Evolutionary conservation across 2,329 filamentous ascomycete species (phyloP).

Genomic region (Xylaria multiplex): DNA sequence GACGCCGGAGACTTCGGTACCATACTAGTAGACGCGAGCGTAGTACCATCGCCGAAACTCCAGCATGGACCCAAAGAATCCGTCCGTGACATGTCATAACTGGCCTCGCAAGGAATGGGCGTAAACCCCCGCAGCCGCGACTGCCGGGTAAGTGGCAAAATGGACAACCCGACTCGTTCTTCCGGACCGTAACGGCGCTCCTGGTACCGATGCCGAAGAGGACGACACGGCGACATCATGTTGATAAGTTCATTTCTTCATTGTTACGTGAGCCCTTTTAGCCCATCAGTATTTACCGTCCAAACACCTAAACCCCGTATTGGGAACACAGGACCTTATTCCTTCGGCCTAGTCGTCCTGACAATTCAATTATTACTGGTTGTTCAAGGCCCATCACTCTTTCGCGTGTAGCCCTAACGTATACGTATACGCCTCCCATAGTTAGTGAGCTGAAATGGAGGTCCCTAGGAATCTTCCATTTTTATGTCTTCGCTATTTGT

Average conservation of each 20-base stretch:
- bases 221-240: not conserved
- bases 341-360: not conserved
- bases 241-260: slow-evolving; percentile 16
- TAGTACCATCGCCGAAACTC: not conserved
- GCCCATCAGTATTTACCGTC: not conserved
- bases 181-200: not conserved
- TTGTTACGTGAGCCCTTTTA: not conserved
- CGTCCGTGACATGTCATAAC: not conserved
- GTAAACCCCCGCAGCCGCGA: not conserved
- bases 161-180: slow-evolving; percentile 5
- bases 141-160: slow-evolving; percentile 10
- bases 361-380: slow-evolving; percentile 4
- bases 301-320: slow-evolving; percentile 11
- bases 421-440: not conserved
- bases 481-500: slow-evolving; percentile 61
- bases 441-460: not conserved
- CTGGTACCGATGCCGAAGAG: not conserved
- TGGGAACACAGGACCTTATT: not conserved
- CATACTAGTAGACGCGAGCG: not conserved
- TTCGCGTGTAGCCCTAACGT: not conserved
- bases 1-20: not conserved
- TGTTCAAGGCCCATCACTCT: not conserved
- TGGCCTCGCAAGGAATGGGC: not conserved
- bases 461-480: slow-evolving; percentile 60
- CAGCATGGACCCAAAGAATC: not conserved